A percentile compares a stretch with the other conserved stretches of the same genome.
These are phyloP conservation scores for Viridothelium virens DNA, from an alignment of 495 filamentous ascomycete species.

Conservation along the genomic window DNA sequence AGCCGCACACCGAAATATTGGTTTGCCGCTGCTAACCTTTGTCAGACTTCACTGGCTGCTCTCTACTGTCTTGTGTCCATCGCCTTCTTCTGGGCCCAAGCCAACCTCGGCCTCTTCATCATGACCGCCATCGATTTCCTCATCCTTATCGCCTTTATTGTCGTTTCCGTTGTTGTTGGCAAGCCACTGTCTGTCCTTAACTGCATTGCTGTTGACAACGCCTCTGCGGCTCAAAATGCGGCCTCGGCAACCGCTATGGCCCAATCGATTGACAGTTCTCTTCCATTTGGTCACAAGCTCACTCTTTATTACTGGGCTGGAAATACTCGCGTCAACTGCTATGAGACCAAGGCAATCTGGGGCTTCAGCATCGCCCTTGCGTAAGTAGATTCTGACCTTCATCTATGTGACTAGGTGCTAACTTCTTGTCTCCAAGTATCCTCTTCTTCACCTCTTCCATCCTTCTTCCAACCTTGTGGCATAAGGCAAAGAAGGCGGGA, in stretches of 20 bases:
- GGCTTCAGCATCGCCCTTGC: conserved; percentile 76
- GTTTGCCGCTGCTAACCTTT: conserved; percentile 3
- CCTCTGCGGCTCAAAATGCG: conserved; percentile 29
- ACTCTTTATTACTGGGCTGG: conserved; percentile 56
- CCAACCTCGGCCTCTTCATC: conserved; percentile 62
- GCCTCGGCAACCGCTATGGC: conserved; percentile 36
- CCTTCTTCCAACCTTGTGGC: conserved; percentile 35
- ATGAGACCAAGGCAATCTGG: conserved; percentile 84
- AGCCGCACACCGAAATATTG: background rate
- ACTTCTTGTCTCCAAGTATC: conserved; percentile 24
- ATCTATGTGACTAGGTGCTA: background rate
- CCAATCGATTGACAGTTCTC: conserved; percentile 31
- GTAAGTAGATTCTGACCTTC: conserved; percentile 37
- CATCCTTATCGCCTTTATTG: conserved; percentile 62
- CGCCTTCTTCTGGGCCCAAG: conserved; percentile 66
- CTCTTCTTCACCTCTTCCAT: conserved; percentile 33
- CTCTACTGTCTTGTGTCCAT: conserved; percentile 69
- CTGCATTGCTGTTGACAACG: conserved; percentile 51
- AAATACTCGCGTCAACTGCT: conserved; percentile 62
- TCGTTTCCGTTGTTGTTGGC: conserved; percentile 64
- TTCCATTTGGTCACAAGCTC: conserved; percentile 37
- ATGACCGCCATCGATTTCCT: conserved; percentile 56
- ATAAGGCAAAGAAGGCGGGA: conserved; percentile 36
- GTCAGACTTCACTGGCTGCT: conserved; percentile 63
- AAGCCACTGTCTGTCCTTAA: conserved; percentile 73